Conservation (phyloP, 2,329 filamentous ascomycete genomes). For the Arthrinium phaeospermum region DNA sequence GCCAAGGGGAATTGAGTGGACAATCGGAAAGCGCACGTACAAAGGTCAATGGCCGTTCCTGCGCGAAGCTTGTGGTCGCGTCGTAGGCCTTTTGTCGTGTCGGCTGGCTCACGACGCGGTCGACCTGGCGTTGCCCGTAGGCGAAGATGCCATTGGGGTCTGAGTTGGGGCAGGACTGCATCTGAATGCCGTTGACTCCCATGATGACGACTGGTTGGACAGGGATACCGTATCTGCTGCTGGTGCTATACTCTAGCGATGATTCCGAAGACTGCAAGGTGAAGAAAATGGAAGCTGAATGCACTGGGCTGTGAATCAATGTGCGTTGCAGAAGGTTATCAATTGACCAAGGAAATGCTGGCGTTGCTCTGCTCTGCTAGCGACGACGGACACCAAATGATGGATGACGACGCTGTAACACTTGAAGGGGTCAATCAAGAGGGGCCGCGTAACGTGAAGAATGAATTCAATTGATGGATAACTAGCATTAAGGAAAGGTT, state of each 20-base stretch:
- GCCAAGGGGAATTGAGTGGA: not conserved
- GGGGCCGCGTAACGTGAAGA: not conserved
- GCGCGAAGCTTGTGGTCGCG: conserved; percentile 60
- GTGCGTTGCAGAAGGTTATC: not conserved
- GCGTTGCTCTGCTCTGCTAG: not conserved
- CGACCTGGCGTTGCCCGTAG: conserved; percentile 51
- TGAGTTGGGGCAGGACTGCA: conserved; percentile 34
- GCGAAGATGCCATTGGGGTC: conserved; percentile 43
- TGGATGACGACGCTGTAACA: not conserved
- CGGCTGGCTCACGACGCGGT: conserved; percentile 63
- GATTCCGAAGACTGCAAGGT: not conserved
- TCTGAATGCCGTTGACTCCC: conserved; percentile 28
- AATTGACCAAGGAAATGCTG: not conserved
- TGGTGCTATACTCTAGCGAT: not conserved
- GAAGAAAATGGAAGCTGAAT: not conserved
- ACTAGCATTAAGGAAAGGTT: not conserved
- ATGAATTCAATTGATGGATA: not conserved
- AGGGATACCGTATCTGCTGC: not conserved
- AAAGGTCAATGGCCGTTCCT: conserved; percentile 70
- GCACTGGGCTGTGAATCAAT: too few relatives aligned
- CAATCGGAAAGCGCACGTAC: conserved; percentile 51
- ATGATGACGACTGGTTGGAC: conserved; percentile 17
- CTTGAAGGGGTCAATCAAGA: not conserved
- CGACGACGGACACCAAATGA: not conserved
- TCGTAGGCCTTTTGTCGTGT: conserved; percentile 63